Evolutionary conservation across 805 yeast genomes (phyloP).

Genomic region (Lachancea thermotolerans): DNA sequence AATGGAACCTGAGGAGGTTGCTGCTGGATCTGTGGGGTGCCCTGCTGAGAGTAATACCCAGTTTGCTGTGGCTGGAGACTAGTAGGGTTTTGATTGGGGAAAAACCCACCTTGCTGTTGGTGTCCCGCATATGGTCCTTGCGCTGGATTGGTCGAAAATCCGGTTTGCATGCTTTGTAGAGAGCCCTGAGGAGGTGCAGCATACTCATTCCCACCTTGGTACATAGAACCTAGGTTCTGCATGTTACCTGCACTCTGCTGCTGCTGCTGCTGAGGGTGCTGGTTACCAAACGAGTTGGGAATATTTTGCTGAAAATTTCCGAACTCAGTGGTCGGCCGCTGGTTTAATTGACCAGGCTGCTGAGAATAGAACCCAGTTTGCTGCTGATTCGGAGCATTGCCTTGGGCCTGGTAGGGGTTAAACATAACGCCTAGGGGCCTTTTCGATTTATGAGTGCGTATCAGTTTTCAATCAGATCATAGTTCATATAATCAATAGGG

Average conservation of each 20-base stretch:
- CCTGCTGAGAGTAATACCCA: conserved; percentile 9
- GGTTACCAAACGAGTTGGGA: conserved; percentile 8
- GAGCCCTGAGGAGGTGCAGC: too few relatives aligned
- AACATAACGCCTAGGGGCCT: conserved; percentile 5
- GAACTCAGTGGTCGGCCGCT: conserved; percentile 13
- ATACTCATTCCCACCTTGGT: too few relatives aligned
- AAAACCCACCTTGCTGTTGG: conserved; percentile 6
- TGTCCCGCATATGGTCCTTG: not conserved
- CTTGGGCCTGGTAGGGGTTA: conserved; percentile 10
- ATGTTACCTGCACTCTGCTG: not conserved
- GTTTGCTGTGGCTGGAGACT: conserved; percentile 11
- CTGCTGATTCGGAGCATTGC: conserved; percentile 6
- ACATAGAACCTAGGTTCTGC: not conserved
- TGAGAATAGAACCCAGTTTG: conserved; percentile 7
- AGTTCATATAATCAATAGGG: conserved; percentile 1
- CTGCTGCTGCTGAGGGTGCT: conserved; percentile 4
- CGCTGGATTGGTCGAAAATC: not conserved
- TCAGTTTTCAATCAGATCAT: not conserved
- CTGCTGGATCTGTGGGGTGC: conserved; percentile 11
- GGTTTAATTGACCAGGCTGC: conserved; percentile 9
- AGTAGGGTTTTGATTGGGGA: conserved; percentile 1
- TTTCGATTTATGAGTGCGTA: not conserved
- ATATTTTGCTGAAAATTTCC: conserved; percentile 13
- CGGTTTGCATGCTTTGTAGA: not conserved
- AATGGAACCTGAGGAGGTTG: conserved; percentile 7